Conservation (phyloP, 2,329 filamentous ascomycete species). For the Sporothrix phasma region DNA sequence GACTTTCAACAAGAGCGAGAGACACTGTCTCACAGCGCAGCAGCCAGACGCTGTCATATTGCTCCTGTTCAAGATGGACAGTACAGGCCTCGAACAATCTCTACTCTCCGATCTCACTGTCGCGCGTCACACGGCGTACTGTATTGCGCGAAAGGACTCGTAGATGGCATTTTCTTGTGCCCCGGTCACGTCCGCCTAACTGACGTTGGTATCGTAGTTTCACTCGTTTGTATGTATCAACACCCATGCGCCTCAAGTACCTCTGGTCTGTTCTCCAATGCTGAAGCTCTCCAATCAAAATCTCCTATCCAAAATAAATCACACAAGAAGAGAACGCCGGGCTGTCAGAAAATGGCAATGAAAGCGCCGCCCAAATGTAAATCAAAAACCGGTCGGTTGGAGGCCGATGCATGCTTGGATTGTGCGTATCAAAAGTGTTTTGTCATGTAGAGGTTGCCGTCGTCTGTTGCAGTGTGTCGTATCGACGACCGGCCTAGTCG, state of each 20-base stretch:
- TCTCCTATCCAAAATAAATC: background rate
- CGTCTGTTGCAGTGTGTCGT: too few species aligned
- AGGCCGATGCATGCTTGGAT: too few species aligned
- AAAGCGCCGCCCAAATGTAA: background rate
- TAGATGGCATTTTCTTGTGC: background rate
- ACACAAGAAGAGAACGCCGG: background rate
- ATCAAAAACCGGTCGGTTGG: too few species aligned
- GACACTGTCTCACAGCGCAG: background rate
- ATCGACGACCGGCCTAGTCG: conserved; percentile 3
- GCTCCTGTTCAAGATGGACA: background rate
- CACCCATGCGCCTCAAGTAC: too few species aligned
- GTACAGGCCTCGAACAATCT: background rate
- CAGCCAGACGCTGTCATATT: background rate
- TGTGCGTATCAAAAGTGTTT: too few species aligned
- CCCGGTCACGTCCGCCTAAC: too few species aligned
- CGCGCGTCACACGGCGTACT: background rate
- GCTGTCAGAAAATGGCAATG: background rate
- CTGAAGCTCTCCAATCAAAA: background rate
- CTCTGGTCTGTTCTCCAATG: background rate
- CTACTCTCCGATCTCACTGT: too few species aligned
- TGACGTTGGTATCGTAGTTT: background rate
- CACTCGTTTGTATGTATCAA: background rate
- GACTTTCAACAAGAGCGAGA: too few species aligned
- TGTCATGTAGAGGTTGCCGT: background rate
- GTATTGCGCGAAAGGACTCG: background rate